Conservation (phyloP, 805 yeast genomes). For the Trichomonascus vanleenenianus region DNA sequence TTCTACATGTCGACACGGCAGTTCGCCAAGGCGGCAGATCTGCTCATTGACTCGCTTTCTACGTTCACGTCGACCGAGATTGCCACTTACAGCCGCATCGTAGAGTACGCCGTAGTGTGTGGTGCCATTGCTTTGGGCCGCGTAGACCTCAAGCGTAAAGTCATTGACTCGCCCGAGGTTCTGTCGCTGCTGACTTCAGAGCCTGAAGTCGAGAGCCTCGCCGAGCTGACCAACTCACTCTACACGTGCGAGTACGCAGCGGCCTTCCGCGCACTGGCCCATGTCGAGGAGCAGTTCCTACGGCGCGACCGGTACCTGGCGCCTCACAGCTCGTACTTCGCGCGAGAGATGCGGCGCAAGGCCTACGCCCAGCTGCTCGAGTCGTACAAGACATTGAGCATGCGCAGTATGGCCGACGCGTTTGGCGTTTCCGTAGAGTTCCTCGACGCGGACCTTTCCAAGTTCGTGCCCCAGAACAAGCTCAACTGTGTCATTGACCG, state of each 20-base stretch:
- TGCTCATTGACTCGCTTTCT: conserved; percentile 84
- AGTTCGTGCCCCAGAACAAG: conserved; percentile 87
- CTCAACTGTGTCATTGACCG: conserved; percentile 92
- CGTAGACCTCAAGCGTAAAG: conserved; percentile 71
- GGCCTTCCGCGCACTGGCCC: conserved; percentile 68
- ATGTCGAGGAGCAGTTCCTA: conserved; percentile 67
- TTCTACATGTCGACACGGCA: conserved; percentile 78
- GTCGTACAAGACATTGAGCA: conserved; percentile 82
- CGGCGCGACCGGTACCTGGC: conserved; percentile 56
- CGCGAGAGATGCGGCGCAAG: conserved; percentile 89
- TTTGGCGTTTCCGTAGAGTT: conserved; percentile 87
- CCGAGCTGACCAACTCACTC: conserved; percentile 74
- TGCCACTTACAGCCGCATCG: conserved; percentile 82
- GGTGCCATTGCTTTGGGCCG: conserved; percentile 80
- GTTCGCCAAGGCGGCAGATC: conserved; percentile 74
- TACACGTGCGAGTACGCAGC: conserved; percentile 82
- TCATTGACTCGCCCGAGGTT: conserved; percentile 91
- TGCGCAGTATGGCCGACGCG: conserved; percentile 88
- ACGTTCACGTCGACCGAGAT: conserved; percentile 93
- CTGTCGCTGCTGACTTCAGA: conserved; percentile 69
- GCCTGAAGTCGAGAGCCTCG: conserved; percentile 67
- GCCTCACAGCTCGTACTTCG: conserved; percentile 73
- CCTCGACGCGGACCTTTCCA: conserved; percentile 78
- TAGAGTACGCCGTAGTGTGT: conserved; percentile 78
- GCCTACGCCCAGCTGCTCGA: conserved; percentile 92